Conservation (phyloP, 805 yeast species). For the Komagataella mondaviorum region DNA sequence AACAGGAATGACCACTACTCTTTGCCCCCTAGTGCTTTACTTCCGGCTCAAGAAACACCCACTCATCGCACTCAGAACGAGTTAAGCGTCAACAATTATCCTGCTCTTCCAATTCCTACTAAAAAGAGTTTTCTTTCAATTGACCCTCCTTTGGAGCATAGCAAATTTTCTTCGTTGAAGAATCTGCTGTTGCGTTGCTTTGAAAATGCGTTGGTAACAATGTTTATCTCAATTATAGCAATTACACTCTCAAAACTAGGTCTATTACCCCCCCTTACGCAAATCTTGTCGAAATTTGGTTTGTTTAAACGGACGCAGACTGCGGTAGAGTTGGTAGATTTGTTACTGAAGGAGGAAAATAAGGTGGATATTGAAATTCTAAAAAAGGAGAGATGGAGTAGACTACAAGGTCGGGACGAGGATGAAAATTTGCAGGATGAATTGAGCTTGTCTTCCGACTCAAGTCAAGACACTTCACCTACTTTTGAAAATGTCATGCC, state of each 20-base stretch:
- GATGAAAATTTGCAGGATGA: not conserved
- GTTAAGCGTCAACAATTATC: not conserved
- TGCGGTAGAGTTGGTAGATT: constrained; percentile 20
- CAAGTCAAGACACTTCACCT: not conserved
- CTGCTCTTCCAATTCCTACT: not conserved
- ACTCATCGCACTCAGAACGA: not conserved
- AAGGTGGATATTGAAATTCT: constrained; percentile 12
- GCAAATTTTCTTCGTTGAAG: not conserved
- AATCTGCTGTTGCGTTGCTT: constrained; percentile 18
- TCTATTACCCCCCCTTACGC: constrained; percentile 19
- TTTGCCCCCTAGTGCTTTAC: not conserved
- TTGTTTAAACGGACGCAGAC: constrained; percentile 18
- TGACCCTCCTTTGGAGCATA: constrained; percentile 7
- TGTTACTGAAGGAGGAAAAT: constrained; percentile 14
- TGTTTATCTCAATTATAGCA: constrained; percentile 21
- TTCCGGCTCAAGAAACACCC: not conserved
- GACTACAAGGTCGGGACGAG: not conserved
- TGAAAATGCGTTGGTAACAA: constrained; percentile 37
- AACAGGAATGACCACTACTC: not conserved
- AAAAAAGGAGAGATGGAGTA: constrained; percentile 11
- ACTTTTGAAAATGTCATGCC: not conserved
- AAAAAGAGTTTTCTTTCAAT: constrained; percentile 3
- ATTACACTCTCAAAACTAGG: constrained; percentile 23
- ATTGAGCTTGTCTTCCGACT: not conserved
- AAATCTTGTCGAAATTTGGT: constrained; percentile 16